Evolutionary conservation across 768 basidiomycete genomes (phyloP), one percentile per base, ranked within the genome.

Genomic region (Hygrocybe coccinea): DNA sequence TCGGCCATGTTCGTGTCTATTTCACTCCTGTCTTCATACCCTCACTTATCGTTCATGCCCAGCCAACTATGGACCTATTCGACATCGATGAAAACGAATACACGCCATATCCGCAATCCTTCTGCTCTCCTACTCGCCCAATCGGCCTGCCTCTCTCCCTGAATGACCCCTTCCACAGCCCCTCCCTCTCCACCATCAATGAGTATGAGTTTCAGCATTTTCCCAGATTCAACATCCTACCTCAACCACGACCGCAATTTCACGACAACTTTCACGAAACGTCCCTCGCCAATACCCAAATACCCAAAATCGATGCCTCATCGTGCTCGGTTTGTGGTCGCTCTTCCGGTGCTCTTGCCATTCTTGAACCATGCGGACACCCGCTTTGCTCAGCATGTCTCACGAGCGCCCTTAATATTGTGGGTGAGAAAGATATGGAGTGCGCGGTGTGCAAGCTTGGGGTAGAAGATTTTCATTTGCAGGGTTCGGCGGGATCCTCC

Each of bases 381-480:
- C 78, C 85, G 1, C 74, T 92, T 1, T 93, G 91, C 65, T 87
- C 89, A 2, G 78, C 79, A 9, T 93, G 91, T 64, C 76, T 93
- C 54, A 93, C 91, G 1, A 90, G 89, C 50, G 87, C 89, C 7
- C 75, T 93, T 50, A 93, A 93, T 61, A 92, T 92, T 50, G 91
- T 91, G 15, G 90, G 90, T 6, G 90, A 93, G 69, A 92, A 91
- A 65, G 86, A 88, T 56, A 89, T 92, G 81, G 81, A 85, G 56
- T 93, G 91, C 59, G 85, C 87, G 15, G 85, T 89, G 29, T 93
- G 90, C 71, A 85, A 84, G 62, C 69, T 68, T 38, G 79, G 81
- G 34, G 89, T 92, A 19, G 76, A 74, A 29, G 83, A 88, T 64
- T 92, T 92, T 67, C 79, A 80, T 44, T 69, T 89, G 56, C 69